Conservation (phyloP, 2,329 filamentous ascomycete genomes). For the Pseudogymnoascus sp. region DNA sequence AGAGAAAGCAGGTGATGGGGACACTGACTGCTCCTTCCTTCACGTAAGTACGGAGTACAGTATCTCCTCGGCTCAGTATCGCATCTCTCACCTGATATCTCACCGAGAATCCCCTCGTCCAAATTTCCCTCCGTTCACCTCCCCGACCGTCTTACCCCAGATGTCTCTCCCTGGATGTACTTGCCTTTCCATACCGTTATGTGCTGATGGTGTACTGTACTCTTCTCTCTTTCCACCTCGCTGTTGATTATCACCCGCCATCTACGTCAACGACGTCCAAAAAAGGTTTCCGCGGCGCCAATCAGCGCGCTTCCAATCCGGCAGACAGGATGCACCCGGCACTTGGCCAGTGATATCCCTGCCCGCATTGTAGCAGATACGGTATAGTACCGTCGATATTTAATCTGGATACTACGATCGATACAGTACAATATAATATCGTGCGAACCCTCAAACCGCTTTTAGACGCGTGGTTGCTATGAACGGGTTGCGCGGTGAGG, state of each 20-base stretch:
- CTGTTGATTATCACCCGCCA: not conserved
- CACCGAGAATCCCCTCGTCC: not conserved
- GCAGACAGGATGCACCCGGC: not conserved
- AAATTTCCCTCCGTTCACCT: not conserved
- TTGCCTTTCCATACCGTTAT: not conserved
- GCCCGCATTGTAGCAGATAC: not conserved
- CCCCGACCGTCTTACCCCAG: not conserved
- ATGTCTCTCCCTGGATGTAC: not conserved
- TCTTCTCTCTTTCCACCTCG: not conserved
- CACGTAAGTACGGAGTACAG: not conserved
- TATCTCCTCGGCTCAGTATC: not conserved
- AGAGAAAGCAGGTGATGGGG: not conserved
- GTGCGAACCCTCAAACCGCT: not conserved
- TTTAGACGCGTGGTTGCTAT: not conserved
- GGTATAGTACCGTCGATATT: not conserved
- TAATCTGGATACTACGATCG: not conserved
- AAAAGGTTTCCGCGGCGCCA: slow-evolving; percentile 1
- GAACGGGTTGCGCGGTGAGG: not conserved
- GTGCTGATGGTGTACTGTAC: not conserved
- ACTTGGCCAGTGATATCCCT: not conserved
- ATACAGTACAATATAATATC: not conserved
- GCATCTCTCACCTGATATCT: not conserved
- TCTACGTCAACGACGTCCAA: not conserved
- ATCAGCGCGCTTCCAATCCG: slow-evolving; percentile 1
- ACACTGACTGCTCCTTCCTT: not conserved